Conservation (phyloP, 805 yeast genomes). For the Candida krabiensis region DNA sequence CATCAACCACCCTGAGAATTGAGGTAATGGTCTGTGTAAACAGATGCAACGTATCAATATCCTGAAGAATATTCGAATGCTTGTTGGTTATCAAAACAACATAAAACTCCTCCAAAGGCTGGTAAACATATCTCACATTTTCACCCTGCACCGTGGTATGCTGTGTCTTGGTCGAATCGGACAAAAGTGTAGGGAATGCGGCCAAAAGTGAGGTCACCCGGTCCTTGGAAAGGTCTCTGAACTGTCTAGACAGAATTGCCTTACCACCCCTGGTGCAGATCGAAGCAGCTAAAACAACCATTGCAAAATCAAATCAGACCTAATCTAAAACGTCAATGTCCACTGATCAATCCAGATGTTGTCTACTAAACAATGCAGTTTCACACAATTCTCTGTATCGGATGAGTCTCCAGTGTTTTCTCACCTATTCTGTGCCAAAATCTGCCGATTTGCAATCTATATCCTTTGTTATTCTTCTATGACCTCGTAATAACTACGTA, state of each 20-base stretch:
- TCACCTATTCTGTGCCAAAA: too few species aligned
- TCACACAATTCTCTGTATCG: too few species aligned
- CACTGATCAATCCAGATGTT: too few species aligned
- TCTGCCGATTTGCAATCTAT: too few species aligned
- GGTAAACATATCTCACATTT: constrained; percentile 88
- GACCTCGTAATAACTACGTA: too few species aligned
- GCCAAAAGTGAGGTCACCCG: constrained; percentile 84
- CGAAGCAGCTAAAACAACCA: constrained; percentile 91
- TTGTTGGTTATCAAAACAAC: constrained; percentile 89
- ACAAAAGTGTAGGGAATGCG: constrained; percentile 77
- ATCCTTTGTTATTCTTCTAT: too few species aligned
- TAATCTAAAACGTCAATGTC: too few species aligned
- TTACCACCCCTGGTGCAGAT: constrained; percentile 93
- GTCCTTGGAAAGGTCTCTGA: constrained; percentile 79
- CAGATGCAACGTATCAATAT: constrained; percentile 85
- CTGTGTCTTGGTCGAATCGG: constrained; percentile 66
- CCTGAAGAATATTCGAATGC: constrained; percentile 89
- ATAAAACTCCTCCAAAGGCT: constrained; percentile 92
- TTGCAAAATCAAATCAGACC: constrained; percentile 18
- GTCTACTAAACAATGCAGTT: too few species aligned
- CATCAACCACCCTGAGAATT: constrained; percentile 70
- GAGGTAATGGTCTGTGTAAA: constrained; percentile 81
- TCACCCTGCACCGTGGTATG: constrained; percentile 95
- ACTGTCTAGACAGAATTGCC: constrained; percentile 88
- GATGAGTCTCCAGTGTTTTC: too few species aligned